Evolutionary conservation across 352 stramenopile species (phyloP), one percentile per base, ranked within the genome.

Genomic region (Phytopythium kandeliae): DNA sequence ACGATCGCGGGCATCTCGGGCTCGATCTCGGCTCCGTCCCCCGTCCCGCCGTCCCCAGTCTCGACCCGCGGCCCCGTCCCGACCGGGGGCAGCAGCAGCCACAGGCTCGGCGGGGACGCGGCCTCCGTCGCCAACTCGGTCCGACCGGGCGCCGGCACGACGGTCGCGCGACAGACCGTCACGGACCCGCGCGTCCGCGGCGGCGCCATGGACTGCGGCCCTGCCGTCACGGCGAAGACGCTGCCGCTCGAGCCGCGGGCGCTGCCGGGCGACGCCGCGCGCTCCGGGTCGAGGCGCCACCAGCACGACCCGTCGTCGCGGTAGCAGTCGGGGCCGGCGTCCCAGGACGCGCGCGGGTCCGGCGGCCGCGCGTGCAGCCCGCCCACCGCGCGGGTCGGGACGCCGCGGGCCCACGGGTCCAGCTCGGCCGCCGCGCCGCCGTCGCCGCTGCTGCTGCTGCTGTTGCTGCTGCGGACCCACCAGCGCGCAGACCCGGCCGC

Each of bases 341-440:
- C n/a, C n/a, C n/a, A n/a, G n/a, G n/a, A n/a, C n/a, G n/a, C n/a
- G n/a, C n/a, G n/a, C 0, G 35, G 51, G 11, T 70, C 37, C 6
- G 50, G 53, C 2, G 47, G 40, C 25, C 75, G 84, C 25, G 46
- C 63, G 26, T 61, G 43, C 34, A 86, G 79, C 52, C 86, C 74
- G 51, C 78, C 67, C 17, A 89, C 60, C 45, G 85, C 82, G 19
- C 87, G 55, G 3, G 85, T 69, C 13, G 82, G 60, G 16, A 85
- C 63, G 0, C 78, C 75, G 19, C 87, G 55, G 45, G 71, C 73
- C 78, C 78, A 89, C 15, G 81, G 57, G 55, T 89, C 78, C 30
- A 79, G 65, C 10, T n/a, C n/a, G n/a, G n/a, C n/a, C n/a, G n/a
- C n/a, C n/a, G n/a, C n/a, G n/a, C n/a, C n/a, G n/a, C n/a, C n/a